Evolutionary conservation across 352 stramenopile genomes (phyloP), one percentile per base, ranked within the genome.

Genomic region (Pythium biforme): DNA sequence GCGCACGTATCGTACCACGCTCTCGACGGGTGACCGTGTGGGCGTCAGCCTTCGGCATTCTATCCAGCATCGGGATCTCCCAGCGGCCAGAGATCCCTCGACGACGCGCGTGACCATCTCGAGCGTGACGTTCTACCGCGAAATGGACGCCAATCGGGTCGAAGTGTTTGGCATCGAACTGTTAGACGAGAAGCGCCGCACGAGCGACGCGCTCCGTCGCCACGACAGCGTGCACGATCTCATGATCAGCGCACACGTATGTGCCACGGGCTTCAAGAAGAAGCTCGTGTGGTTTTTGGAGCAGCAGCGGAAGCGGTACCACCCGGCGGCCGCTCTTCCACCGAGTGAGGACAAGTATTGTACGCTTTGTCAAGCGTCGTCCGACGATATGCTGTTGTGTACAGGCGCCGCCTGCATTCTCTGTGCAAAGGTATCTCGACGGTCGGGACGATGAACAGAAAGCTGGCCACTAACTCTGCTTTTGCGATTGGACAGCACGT

Each of bases 21-120:
- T 63, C 9, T 49, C 26, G 7, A 41, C 26, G 19, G 77, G 77
- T 34, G 78, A 88, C 33, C 68, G 69, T 10, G 72, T 89, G 54
- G 74, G 74, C 2, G 79, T 84, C 62, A 69, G 59, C 4, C 59
- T 83, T 10, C 51, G 64, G 10, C 80, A 89, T 55, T 86, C 80
- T 8, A 69, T 89, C 41, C 52, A 76, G 23, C 65, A 86, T 11
- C 67, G 63, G 1, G 75, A 80, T 43, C 54, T 86, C 12, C 76
- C 76, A 0, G 68, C 77, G 57, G 76, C 25, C 66, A 54, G 10
- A 9, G 61, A 72, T 8, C 54, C 62, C 0, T 59, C 57, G 25
- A 55, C 80, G 6, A 59, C 76, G 7, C 72, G 67, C 20, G 39
- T 73, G 14, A 31, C 10, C 31, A 8, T 79, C n/a, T 77, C 64